phyloP scores from a whole-genome alignment of 2,329 filamentous ascomycete genomes.

The Claviceps sp. region DNA sequence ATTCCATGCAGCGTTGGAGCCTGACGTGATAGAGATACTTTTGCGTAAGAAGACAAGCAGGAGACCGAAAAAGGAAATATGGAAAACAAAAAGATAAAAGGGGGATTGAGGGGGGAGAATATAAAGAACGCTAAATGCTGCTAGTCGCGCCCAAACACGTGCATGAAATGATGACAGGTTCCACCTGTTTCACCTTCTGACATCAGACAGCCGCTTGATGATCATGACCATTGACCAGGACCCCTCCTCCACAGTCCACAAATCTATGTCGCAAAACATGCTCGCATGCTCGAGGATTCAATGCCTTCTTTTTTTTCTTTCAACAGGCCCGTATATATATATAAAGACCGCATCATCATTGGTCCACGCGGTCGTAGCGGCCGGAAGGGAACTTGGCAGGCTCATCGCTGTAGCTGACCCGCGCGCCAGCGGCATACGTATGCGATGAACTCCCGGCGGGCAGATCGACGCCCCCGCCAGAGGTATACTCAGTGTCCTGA shows the following conservation, averaged over 20 bases:
- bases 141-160: neutral
- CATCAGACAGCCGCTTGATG: no score
- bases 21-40: no score
- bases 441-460: constrained; percentile 10
- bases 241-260: no score
- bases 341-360: constrained; percentile 10
- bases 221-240: no score
- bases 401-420: constrained; percentile 31
- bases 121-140: neutral
- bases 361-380: constrained; percentile 40
- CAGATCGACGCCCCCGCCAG: constrained; percentile 15
- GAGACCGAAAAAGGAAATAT: neutral
- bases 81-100: neutral
- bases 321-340: no score
- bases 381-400: constrained; percentile 42
- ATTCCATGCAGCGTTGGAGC: no score
- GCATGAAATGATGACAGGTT: no score
- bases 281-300: neutral
- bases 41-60: neutral
- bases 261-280: neutral
- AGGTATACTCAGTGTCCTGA: constrained; percentile 34
- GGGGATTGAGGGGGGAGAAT: no score
- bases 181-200: no score
- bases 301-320: no score
- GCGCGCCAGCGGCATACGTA: constrained; percentile 12